Evolutionary conservation across 139 green algal genomes (phyloP), one percentile per base, ranked within the genome.

Genomic region (Haematococcus lacustris): DNA sequence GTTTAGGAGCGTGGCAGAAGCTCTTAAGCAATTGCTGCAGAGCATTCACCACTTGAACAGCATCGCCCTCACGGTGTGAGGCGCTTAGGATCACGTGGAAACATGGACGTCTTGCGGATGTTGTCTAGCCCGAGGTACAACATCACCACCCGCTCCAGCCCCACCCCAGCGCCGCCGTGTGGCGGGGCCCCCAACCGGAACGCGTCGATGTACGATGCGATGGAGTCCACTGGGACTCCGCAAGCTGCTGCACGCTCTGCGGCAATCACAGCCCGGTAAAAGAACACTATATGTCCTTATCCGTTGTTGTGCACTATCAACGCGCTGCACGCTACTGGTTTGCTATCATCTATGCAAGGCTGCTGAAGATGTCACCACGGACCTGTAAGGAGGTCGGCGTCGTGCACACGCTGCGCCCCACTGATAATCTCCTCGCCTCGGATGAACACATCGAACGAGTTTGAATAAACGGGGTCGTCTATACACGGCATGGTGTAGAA

Each of bases 361-460:
- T n/a, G n/a, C n/a, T n/a, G n/a, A n/a, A n/a, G n/a, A n/a, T n/a
- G n/a, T n/a, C n/a, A n/a, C n/a, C 28, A 57, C 80, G 33, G 72
- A 84, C 86, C 79, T 51, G 74, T 79, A 1, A 99, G 89, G 66
- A 99, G 80, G 32, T 91, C 83, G 1, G 95, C 70, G 73, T 98
- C 92, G 81, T 99, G 95, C 34, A 99, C 81, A 7, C 95, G 85
- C 87, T 98, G 94, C 47, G 92, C 92, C 0, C 93, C 93, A 2
- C 84, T 96, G 75, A 99, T 98, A 85, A 99, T 99, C 78, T 99
- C 95, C 85, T 99, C 95, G 4, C 95, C 95, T 9, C 95, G 86
- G 70, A 99, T 98, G 85, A 99, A 99, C 33, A 99, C 89, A 79
- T 99, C 95, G 69, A 94, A 99, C 7, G 91, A 97, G 87, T 97